These are phyloP conservation scores for Saccharomycopsis guyanensis DNA, from an alignment of 805 yeast species.

Conservation along the genomic window DNA sequence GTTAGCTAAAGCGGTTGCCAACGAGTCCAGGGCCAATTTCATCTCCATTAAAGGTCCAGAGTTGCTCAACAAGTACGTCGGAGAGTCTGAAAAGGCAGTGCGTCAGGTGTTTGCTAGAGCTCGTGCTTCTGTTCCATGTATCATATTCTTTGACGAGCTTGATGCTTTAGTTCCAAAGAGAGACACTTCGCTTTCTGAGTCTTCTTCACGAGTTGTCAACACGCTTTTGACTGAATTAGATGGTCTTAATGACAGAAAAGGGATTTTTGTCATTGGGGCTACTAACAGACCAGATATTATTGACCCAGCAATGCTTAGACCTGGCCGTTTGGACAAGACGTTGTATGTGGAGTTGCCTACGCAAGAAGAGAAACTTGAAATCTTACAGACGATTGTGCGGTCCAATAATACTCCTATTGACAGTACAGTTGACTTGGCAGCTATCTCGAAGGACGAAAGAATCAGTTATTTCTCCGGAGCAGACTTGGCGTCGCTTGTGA, in stretches of 20 bases:
- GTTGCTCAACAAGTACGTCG: constrained; percentile 86
- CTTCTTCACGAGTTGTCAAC: constrained; percentile 89
- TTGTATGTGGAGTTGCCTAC: constrained; percentile 85
- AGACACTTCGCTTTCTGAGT: constrained; percentile 80
- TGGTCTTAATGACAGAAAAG: constrained; percentile 87
- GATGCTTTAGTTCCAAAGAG: constrained; percentile 95
- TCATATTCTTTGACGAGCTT: constrained; percentile 90
- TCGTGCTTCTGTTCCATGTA: constrained; percentile 87
- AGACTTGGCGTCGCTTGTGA: constrained; percentile 80
- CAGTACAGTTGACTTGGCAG: constrained; percentile 44
- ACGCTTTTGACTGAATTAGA: constrained; percentile 91
- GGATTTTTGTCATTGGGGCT: constrained; percentile 93
- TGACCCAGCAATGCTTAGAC: constrained; percentile 96
- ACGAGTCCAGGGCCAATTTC: constrained; percentile 93
- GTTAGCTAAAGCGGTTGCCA: constrained; percentile 95
- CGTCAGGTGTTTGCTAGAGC: constrained; percentile 92
- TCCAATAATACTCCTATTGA: constrained; percentile 72
- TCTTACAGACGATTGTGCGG: constrained; percentile 65
- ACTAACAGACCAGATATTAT: constrained; percentile 98
- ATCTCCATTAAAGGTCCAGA: constrained; percentile 97
- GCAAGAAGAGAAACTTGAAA: constrained; percentile 70
- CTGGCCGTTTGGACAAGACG: constrained; percentile 92
- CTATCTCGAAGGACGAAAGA: constrained; percentile 65
- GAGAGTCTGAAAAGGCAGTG: constrained; percentile 91
- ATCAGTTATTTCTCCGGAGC: constrained; percentile 94